phyloP scores from a whole-genome alignment of 2,329 filamentous ascomycete species.

The Fusarium brachygibbosum region DNA sequence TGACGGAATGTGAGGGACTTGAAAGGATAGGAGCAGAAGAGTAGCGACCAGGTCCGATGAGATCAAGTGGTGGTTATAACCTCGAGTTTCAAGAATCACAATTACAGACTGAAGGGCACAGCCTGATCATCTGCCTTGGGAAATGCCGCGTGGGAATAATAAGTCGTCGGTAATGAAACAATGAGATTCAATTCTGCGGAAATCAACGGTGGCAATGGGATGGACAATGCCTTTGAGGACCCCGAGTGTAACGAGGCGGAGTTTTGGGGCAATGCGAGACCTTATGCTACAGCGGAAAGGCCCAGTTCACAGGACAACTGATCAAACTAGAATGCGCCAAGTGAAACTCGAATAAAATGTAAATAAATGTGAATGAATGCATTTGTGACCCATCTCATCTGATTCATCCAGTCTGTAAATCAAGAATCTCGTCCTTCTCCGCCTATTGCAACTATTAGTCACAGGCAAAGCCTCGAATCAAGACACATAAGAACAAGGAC shows the following conservation, averaged over 20 bases:
- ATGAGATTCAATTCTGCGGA: neutral
- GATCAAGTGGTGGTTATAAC: constrained; percentile 7
- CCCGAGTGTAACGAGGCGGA: neutral
- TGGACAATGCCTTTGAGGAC: neutral
- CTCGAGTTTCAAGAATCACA: neutral
- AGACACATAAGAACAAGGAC: neutral
- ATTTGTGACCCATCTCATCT: neutral
- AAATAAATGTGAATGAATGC: neutral
- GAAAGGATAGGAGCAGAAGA: neutral
- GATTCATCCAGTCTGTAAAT: neutral
- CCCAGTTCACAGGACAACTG: neutral
- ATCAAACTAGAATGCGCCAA: neutral
- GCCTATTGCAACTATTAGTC: neutral
- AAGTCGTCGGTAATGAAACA: neutral
- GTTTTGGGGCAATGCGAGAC: neutral
- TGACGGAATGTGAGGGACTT: neutral
- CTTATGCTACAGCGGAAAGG: neutral
- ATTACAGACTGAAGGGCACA: neutral
- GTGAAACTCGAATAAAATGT: neutral
- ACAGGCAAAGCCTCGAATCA: neutral
- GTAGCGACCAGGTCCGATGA: neutral
- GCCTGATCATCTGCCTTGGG: neutral
- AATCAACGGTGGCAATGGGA: neutral
- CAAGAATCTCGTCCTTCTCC: constrained; percentile 7
- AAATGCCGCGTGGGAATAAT: neutral